Evolutionary conservation across 345 rosid species (phyloP), one percentile per base, ranked within the genome.

Genomic region (Camelina laxa): DNA sequence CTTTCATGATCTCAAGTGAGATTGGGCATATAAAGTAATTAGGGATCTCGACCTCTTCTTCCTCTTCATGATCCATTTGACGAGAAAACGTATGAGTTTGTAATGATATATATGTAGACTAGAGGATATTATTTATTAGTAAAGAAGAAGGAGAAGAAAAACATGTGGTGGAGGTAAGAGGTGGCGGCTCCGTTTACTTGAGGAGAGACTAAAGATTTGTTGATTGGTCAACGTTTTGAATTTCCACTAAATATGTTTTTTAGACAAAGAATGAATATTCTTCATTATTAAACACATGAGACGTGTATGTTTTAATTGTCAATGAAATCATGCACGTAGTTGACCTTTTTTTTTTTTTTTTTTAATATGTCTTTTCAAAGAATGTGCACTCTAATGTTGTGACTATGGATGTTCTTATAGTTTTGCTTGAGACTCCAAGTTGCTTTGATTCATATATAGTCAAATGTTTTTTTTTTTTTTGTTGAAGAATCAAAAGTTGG

Each of bases 1-100:
- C 98, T 75, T 59, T 86, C 98, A 93, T 93, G 76, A 93, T 85
- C 47, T 89, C 88, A 5, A 93, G 84, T 60, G 97, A 93, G 10
- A 91, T 91, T 44, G 97, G 97, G 20, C 98, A 91, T 50, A 81
- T 66, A 69, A 89, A 93, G 67, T 79, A 89, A n/a, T 83, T 75
- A 7, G 93, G 97, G 22, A 89, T 62, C 67, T 93, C 93, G 39
- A 87, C 68, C 31, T 86, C 87, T 10, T 86, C 87, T 8, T 79
- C 87, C 73, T 81, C 84, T 13, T 57, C 71, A 24, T 67, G 61
- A 45, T 45, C 50, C 50, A 45, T 42, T 57, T 30, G 8, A 24
- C 7, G 19, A 21, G 3, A 36, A 12, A 42, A 1, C n/a, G 19
- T 42, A 60, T 38, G 67, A 19, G 47, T 60, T 60, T 59, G 5